Base-by-base conservation (phyloP, 768 basidiomycete species). In the Boletus coccyginus region DNA sequence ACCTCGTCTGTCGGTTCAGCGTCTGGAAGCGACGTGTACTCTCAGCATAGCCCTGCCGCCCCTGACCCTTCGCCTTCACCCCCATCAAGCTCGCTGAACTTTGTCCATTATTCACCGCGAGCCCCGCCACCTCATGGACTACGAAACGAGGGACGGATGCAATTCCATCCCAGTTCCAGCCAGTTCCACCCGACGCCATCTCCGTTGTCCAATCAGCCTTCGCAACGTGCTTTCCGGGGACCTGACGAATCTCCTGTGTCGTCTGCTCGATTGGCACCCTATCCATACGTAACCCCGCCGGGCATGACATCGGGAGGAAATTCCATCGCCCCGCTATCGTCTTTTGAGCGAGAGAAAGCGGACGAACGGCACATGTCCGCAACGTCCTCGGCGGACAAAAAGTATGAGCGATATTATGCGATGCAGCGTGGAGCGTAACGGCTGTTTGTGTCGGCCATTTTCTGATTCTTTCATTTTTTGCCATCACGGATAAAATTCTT, bases 61-160 rank as follows among this genome's bases (percentile, higher is more conserved):
- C 64, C 67, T 32, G 69, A 71, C 50, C 81, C 84, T 2, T 87
- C 87, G 17, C 87, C 87, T 19, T 86, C 87, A n/a, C 87, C 88
- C 17, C 84, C 85, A 7, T 76, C 81, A 17, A 73, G 74, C 45
- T 74, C 68, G 50, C 70, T 82, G 69, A 81, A 73, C 57, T 88
- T 86, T 70, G 78, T 81, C 42, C 84, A 86, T 54, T 88, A 88
- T 60, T 74, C 67, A 66, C 61, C 71, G 35, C 58, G 71, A 62
- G 66, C 73, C 61, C 66, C 75, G 67, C 60, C 60, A 69, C 55
- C 75, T 66, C 65, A 71, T 48, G 61, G 64, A 60, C 52, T 70
- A 62, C 72, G 71, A 36, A 62, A 61, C 50, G 70, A 71, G 16
- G 62, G 65, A 31, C 71, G 71, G 38, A 54, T 71, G 57, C 64